A percentile compares a stretch with the other conserved stretches of the same genome.
Conservation (phyloP, 768 basidiomycete species). For the Podaxis pistillaris region DNA sequence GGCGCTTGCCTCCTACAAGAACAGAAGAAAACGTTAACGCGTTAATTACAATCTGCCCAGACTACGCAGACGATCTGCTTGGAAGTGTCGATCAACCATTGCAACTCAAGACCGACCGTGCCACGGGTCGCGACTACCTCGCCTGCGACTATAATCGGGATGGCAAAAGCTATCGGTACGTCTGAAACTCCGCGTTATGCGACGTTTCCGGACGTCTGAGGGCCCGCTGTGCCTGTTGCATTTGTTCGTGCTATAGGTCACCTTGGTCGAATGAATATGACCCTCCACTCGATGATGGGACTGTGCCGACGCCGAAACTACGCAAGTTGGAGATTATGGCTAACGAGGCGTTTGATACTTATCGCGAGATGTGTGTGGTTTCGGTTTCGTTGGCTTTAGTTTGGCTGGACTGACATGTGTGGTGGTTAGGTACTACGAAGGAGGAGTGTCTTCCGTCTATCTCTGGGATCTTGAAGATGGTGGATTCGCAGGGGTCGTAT, state of each 20-base stretch:
- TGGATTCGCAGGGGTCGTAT: slow-evolving; percentile 93
- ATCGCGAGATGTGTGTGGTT: slow-evolving; percentile 77
- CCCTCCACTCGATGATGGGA: slow-evolving; percentile 86
- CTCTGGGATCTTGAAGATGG: slow-evolving; percentile 98
- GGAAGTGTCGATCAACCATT: slow-evolving; percentile 95
- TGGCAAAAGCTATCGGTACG: slow-evolving; percentile 86
- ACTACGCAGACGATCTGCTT: slow-evolving; percentile 92
- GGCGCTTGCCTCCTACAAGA: slow-evolving; percentile 89
- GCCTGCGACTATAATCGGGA: slow-evolving; percentile 93
- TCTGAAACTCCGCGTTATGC: slow-evolving; percentile 10
- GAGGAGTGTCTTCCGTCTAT: slow-evolving; percentile 96
- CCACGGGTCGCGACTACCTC: slow-evolving; percentile 85
- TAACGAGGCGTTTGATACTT: slow-evolving; percentile 96
- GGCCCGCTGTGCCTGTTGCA: not conserved
- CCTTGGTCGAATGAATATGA: slow-evolving; percentile 99
- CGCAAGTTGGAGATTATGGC: slow-evolving; percentile 90
- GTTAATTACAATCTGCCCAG: slow-evolving; percentile 82
- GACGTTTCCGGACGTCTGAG: not conserved
- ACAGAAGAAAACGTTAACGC: slow-evolving; percentile 85
- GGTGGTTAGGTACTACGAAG: slow-evolving; percentile 78
- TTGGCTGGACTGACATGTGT: slow-evolving; percentile 30
- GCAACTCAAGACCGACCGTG: slow-evolving; percentile 73
- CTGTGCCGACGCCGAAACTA: slow-evolving; percentile 78
- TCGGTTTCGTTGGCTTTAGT: slow-evolving; percentile 19
- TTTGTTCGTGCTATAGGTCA: slow-evolving; percentile 53